Evolutionary conservation across 148 eudicot species (phyloP), one percentile per base, ranked within the genome.

Genomic region (Rhododendron ferrugineum): DNA sequence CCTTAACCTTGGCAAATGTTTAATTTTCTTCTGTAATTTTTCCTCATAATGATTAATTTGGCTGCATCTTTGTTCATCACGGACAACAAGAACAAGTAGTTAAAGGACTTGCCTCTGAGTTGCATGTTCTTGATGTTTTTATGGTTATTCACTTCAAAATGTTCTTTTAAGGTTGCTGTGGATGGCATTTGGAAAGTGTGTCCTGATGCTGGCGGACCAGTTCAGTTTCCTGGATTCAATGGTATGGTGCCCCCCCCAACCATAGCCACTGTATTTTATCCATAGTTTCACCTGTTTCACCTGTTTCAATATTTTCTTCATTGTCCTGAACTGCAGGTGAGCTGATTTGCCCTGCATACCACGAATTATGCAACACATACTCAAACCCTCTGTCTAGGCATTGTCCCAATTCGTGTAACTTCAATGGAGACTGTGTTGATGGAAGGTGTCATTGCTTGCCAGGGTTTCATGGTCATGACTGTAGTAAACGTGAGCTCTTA

Each of bases 131-230:
- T 22, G 28, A 6, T 58, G 32, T 11, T 23, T 84, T 6, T 23
- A 50, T 16, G 42, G 30, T 40, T 72, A 26, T 30, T 62, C 73
- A 44, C 23, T 26, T 20, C 54, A 68, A 50, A 68, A 10, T 80
- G 16, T 83, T 70, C 58, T 37, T 82, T 42, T 82, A 83, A 96
- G 99, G 93, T 97, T 90, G 96, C 96, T 52, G 98, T 97, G 75
- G 98, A 97, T 91, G 93, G 96, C 76, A 58, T 88, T 78, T 97
- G 99, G 99, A 95, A 94, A 92, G 87, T 85, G 34, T 97, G 99
- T 76, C 99, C 99, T 74, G 88, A 88, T 89, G 88, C 90, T 83
- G 99, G 99, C 89, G 98, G 99, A 86, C 90, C 96, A 11, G 87
- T 96, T 85, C 93, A 93, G 79, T 96, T 91, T 89, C 91, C 93